Evolutionary conservation across 2,329 filamentous ascomycete genomes (phyloP).

Genomic region (Davidsoniella eucalypti): DNA sequence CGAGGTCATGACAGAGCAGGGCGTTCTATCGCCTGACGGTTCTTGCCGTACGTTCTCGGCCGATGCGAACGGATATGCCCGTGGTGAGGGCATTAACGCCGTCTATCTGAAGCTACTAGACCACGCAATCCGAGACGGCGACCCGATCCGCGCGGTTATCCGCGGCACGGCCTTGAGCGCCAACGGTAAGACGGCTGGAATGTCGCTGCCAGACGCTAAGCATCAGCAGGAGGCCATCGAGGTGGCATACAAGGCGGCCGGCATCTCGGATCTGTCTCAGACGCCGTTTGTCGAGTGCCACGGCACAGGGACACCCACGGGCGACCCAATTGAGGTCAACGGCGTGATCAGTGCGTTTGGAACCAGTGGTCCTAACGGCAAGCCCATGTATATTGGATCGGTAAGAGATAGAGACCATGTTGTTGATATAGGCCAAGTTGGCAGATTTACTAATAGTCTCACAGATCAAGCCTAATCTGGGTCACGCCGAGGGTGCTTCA

Average conservation of each 20-base stretch:
- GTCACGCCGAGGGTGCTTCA: constrained; percentile 16
- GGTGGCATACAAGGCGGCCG: constrained; percentile 18
- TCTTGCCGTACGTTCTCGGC: constrained; percentile 19
- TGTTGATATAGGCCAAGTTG: not conserved
- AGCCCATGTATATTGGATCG: constrained; percentile 30
- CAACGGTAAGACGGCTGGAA: constrained; percentile 22
- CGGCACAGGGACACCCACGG: constrained; percentile 19
- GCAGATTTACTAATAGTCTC: no score
- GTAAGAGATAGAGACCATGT: not conserved
- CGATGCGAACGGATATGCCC: constrained; percentile 26
- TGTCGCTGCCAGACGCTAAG: constrained; percentile 17
- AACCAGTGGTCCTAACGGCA: constrained; percentile 22
- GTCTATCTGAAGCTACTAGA: constrained; percentile 26
- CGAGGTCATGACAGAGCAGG: constrained; percentile 14
- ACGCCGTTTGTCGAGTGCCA: constrained; percentile 17
- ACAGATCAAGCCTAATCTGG: constrained; percentile 17
- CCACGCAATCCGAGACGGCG: constrained; percentile 26
- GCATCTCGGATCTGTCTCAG: constrained; percentile 14
- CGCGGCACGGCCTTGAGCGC: constrained; percentile 21
- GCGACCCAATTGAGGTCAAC: constrained; percentile 18
- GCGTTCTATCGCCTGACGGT: constrained; percentile 19
- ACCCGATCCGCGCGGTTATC: constrained; percentile 23
- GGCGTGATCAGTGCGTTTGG: constrained; percentile 27
- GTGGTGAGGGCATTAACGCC: constrained; percentile 25
- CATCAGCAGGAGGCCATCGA: constrained; percentile 21